Evolutionary conservation across 2,329 filamentous ascomycete species (phyloP).

Genomic region (Lachnellula subtilissima): DNA sequence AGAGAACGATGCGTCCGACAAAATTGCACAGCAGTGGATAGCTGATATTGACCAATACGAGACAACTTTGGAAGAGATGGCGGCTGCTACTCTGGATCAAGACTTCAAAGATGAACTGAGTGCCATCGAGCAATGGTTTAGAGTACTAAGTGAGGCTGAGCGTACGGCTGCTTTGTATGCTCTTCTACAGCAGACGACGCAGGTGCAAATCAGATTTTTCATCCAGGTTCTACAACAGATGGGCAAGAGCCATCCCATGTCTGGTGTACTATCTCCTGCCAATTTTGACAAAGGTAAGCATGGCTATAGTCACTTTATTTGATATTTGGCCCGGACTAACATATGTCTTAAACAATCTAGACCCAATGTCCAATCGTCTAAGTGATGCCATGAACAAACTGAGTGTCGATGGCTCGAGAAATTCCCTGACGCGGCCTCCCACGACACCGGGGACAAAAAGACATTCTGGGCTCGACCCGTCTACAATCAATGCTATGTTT

Average conservation of each 20-base stretch:
- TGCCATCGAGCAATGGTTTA: conserved; percentile 99
- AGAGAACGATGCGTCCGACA: conserved; percentile 81
- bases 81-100: conserved; percentile 94
- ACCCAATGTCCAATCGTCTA: conserved; percentile 93
- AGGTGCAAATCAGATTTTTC: conserved; percentile 98
- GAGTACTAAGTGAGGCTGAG: conserved; percentile 93
- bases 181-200: conserved; percentile 93
- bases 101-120: conserved; percentile 99
- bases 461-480: conserved; percentile 88
- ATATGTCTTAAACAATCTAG: conserved; percentile 40
- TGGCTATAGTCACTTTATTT: background rate
- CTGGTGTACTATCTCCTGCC: conserved; percentile 85
- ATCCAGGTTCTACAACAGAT: conserved; percentile 98
- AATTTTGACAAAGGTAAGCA: conserved; percentile 89
- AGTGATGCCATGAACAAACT: conserved; percentile 97
- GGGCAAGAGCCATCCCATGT: conserved; percentile 98
- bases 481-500: conserved; percentile 98
- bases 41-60: conserved; percentile 99
- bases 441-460: conserved; percentile 77
- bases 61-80: conserved; percentile 98
- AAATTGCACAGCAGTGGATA: conserved; percentile 96
- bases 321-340: too few species aligned
- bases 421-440: conserved; percentile 77
- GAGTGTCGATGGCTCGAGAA: conserved; percentile 79
- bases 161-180: conserved; percentile 93